Evolutionary conservation across 805 yeast species (phyloP), one percentile per base, ranked within the genome.

Genomic region (Yarrowia porcina): DNA sequence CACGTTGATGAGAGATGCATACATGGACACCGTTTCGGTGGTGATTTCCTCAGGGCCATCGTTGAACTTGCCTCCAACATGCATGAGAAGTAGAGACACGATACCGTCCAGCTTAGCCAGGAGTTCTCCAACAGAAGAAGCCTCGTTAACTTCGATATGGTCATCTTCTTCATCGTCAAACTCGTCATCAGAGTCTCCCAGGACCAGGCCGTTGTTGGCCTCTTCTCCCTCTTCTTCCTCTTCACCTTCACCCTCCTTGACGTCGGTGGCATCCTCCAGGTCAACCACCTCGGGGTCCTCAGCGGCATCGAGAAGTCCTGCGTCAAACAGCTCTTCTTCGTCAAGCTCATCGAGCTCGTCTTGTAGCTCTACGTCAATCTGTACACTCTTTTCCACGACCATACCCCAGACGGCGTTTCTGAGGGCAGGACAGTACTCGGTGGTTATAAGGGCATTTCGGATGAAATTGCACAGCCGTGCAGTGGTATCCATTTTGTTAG

Each of bases 311-410:
- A 56, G 28, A 3, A 56, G 30, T 0, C 39, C 61, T 4, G 61
- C 38, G 11, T 72, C 77, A 0, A 70, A 75, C 2, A 74, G 79
- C 9, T 76, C 83, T 8, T 82, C 86, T 12, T 83, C 82, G 27
- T 82, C 87, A 47, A 85, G 88, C 67, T 89, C 94, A 71, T 89
- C 96, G 64, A 90, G 75, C 68, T 88, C 94, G 70, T 89, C 90
- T 70, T 90, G 97, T 64, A 92, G 78, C 73, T 91, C 98, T 5
- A 92, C 97, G 74, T 93, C 99, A 50, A 94, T 78, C 67, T 89
- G 88, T 64, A 94, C 90, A 63, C 89, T 81, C 65, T 85, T 83
- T 73, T 93, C 97, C 39, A 91, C 77, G 15, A 92, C 79, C 64
- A 89, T 74, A 21, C 88, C 86, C 97, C 97, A 92, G 7, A 89